Evolutionary conservation across 768 basidiomycete genomes (phyloP), one percentile per base, ranked within the genome.

Genomic region (Leccinum variicolor): DNA sequence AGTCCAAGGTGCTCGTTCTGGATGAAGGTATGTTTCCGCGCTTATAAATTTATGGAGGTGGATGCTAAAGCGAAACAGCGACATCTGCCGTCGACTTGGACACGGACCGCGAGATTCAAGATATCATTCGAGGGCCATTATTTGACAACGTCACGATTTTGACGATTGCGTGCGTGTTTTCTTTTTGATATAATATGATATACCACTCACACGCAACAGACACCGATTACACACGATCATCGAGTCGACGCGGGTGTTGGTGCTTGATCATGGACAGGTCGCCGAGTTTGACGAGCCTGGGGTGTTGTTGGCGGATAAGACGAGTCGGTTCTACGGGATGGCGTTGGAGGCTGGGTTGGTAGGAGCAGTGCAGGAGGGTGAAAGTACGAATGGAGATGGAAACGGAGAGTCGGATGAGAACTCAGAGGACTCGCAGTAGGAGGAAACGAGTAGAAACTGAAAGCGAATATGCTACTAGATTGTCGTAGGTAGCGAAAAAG

Each of bases 11-110:
- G 36, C 77, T 98, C 6, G 91, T 97, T 1, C 77, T 98, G n/a
- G 95, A 97, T 67, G 95, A 98, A 83, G 91, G 89, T 84, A 65
- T 62, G 64, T 63, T 50, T 23, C 29, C 29, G 50, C 23, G 31
- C 3, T 31, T 28, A 17, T 5, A 14, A n/a, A 10, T 13, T 7
- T 6, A n/a, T 6, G 47, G 25, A 6, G 4, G 2, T 23, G 10
- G 10, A 43, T 50, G 31, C 33, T 57, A 47, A 53, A 50, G 13
- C 17, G 49, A 19, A 29, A 55, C 58, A 89, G 90, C 92, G 3
- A 95, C 92, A 6, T 91, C 87, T 36, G 92, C 92, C 19, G 92
- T 95, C 51, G 94, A 95, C 71, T 76, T 94, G 33, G 92, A 95
- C 67, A 95, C 93, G 9, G 94, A 96, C 68, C 81, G 81, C 56